Base-by-base conservation (phyloP, 805 yeast genomes). In the Candida pseudoglaebosa region DNA sequence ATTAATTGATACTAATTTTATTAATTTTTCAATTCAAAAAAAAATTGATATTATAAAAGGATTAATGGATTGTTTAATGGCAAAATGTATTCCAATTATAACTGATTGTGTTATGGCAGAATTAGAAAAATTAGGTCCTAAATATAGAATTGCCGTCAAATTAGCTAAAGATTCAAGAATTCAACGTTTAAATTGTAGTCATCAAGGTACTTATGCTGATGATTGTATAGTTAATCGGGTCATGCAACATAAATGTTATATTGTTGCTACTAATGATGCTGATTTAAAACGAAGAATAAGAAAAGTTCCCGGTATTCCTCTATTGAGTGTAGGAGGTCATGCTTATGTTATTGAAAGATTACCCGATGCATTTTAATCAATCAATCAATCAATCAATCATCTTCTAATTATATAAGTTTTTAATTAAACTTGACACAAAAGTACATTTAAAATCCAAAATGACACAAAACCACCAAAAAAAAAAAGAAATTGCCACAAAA, bases 31-130 rank as follows among this genome's bases (percentile, higher is more conserved):
- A 46, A 91, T 93, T 48, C 97, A 89, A 61, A 93, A 93, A 68
- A 93, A 93, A 56, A 81, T 93, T 39, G 99, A 93, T 59, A 70
- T 93, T 7, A 90, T 88, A n/a, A 77, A 89, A 52, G 99, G 97
- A 9, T 84, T 93, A 84, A 91, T 93, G 98, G 98, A 91, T 60
- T 77, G 95, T 42, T 67, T 91, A 28, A 83, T 83, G 57, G 99
- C 99, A 32, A 88, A 93, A 57, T 89, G 97, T 70, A 87, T 91
- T 34, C 98, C 98, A 9, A 77, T 90, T 36, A 82, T 93, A 32
- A 93, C 99, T 2, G 99, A 93, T 62, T 93, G 99, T 68, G 99
- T 93, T 16, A 78, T 93, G 83, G 99, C 99, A 0, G 99, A 93
- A 70, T 71, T 93, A 61, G 99, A 93, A 54, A 93, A 93, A 59